Evolutionary conservation across 2,329 filamentous ascomycete genomes (phyloP).

Genomic region (Macrophomina tecta): DNA sequence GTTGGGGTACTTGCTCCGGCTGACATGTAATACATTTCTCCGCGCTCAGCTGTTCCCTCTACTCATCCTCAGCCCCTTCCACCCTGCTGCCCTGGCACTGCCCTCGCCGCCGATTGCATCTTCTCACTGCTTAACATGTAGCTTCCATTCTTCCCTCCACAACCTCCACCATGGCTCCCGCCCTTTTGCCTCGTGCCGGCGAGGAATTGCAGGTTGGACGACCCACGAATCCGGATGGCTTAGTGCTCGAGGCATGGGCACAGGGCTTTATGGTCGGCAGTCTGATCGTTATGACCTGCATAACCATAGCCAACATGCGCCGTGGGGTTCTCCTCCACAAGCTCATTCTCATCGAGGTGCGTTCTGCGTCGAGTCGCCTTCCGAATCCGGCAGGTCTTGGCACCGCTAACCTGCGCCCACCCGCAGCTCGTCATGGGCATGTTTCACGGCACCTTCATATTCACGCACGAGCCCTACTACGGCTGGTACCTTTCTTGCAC

Average conservation of each 20-base stretch:
- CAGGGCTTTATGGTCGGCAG: slow-evolving; percentile 49
- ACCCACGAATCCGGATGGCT: slow-evolving; percentile 40
- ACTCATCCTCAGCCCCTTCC: slow-evolving; percentile 13
- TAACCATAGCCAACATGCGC: slow-evolving; percentile 58
- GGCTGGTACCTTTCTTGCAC: slow-evolving; percentile 69
- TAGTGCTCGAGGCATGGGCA: slow-evolving; percentile 49
- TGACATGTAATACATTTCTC: slow-evolving; percentile 3
- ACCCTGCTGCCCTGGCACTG: not conserved
- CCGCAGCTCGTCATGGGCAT: slow-evolving; percentile 61
- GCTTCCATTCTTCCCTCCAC: not conserved
- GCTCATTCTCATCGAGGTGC: slow-evolving; percentile 57
- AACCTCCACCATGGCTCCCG: slow-evolving; percentile 10
- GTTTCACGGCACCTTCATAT: slow-evolving; percentile 65
- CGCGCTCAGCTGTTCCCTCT: not conserved
- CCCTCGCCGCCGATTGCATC: not conserved
- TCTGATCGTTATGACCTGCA: slow-evolving; percentile 55
- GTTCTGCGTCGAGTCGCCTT: slow-evolving; percentile 23
- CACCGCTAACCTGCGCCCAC: not conserved
- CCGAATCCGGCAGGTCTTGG: not conserved
- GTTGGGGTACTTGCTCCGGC: slow-evolving; percentile 22
- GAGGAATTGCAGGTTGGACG: slow-evolving; percentile 33
- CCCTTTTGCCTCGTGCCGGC: not conserved
- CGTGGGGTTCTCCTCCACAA: slow-evolving; percentile 55
- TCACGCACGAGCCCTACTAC: slow-evolving; percentile 61
- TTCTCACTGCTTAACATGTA: slow-evolving; percentile 15